A percentile compares a stretch with the other conserved stretches of the same genome.
These are phyloP conservation scores for Solanum sejunctum DNA, from an alignment of 257 asterid species.

Conservation along the genomic window DNA sequence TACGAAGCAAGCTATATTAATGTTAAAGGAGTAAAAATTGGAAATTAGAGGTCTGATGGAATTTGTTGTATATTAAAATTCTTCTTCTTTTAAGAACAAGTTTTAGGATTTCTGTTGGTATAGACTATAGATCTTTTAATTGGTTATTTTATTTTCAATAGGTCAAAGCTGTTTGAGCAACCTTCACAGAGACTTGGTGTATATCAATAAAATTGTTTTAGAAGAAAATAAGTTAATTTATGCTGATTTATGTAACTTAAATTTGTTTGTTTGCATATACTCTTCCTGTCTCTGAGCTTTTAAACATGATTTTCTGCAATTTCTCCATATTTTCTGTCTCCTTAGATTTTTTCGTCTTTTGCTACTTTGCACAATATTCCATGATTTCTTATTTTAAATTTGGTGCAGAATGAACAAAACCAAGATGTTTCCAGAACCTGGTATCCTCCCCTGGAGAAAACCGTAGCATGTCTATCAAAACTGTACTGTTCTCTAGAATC, in stretches of 20 bases:
- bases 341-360: background rate
- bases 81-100: background rate
- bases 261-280: background rate
- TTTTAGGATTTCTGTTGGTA: background rate
- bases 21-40: background rate
- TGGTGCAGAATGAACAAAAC: conserved; percentile 56
- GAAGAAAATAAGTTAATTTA: background rate
- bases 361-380: background rate
- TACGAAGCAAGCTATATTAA: background rate
- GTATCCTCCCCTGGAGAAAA: conserved; percentile 98
- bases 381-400: background rate
- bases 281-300: background rate
- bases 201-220: background rate
- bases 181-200: background rate
- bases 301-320: background rate
- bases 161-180: background rate
- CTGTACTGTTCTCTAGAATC: conserved; percentile 80
- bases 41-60: background rate
- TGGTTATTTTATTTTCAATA: background rate
- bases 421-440: conserved; percentile 65
- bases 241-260: background rate
- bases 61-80: background rate
- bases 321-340: background rate
- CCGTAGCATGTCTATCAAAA: conserved; percentile 85
- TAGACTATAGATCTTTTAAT: background rate